Evolutionary conservation across 2,329 filamentous ascomycete genomes (phyloP).

Genomic region (Cladophialophora bantiana): DNA sequence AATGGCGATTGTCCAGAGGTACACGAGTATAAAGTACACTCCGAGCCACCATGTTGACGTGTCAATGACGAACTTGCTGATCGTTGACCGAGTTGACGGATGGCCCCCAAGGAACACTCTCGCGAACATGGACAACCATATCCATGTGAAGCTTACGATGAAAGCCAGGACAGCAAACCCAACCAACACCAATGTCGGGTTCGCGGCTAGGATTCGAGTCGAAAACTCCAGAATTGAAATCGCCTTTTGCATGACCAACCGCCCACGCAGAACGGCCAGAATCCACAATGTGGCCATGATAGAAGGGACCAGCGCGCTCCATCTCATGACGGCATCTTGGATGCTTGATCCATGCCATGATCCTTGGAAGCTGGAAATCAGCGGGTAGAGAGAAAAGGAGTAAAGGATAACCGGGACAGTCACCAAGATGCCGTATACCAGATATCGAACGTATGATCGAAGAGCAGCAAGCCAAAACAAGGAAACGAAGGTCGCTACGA

Average conservation of each 20-base stretch:
- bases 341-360: constrained; percentile 73
- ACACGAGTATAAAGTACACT: constrained; percentile 89
- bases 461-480: constrained; percentile 89
- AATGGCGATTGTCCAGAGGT: constrained; percentile 91
- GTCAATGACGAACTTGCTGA: constrained; percentile 78
- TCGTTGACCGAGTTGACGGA: constrained; percentile 61
- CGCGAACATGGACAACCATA: constrained; percentile 96
- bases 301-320: constrained; percentile 79
- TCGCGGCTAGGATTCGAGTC: constrained; percentile 83
- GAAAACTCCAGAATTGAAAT: constrained; percentile 92
- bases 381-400: constrained; percentile 88
- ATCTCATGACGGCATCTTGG: constrained; percentile 91
- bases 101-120: constrained; percentile 93
- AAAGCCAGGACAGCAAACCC: constrained; percentile 77
- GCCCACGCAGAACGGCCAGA: constrained; percentile 80
- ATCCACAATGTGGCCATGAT: constrained; percentile 78
- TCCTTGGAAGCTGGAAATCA: constrained; percentile 87
- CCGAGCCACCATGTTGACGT: constrained; percentile 93
- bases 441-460: constrained; percentile 82
- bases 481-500: constrained; percentile 87
- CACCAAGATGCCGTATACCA: constrained; percentile 80
- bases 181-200: constrained; percentile 81
- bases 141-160: constrained; percentile 90
- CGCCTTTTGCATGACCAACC: constrained; percentile 80
- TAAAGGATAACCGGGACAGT: constrained; percentile 85